Base-by-base conservation (phyloP, 257 asterid genomes). In the Striga asiatica region DNA sequence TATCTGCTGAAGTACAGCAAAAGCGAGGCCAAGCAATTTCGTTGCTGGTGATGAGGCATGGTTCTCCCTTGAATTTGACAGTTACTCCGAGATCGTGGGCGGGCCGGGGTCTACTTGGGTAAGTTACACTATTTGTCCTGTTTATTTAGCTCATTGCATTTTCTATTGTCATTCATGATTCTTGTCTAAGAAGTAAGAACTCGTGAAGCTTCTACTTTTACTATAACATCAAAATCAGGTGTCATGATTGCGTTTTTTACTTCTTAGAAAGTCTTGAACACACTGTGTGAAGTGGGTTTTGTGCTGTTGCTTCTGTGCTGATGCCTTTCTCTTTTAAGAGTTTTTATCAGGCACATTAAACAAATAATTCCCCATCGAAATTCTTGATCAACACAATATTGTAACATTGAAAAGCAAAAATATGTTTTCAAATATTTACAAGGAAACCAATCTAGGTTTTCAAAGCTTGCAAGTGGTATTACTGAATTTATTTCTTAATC, bases 101-200 rank as follows among this genome's bases (percentile, higher is more conserved):
- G n/a, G 99, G 99, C 18, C 93, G 85, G 10, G 91, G 97, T 60
- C 65, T 88, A 20, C 67, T 92, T 62, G 99, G 97, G 95, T 92
- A 78, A 21, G 72, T 23, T 39, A 20, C 38, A 22, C 6, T 16
- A 32, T 45, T 34, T 51, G 12, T 34, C 35, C 21, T 67, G 28
- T 34, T 55, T n/a, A n/a, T n/a, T n/a, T n/a, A n/a, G 60, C 23
- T 58, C 43, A 45, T 28, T 54, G n/a, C 18, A 16, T 24, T 1
- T 13, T 23, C 10, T 63, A 17, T 11, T 41, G 59, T 57, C 23
- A 19, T 54, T 13, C 13, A 11, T 21, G 17, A 9, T 24, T 27
- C 4, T 37, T 45, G 3, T 54, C 38, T n/a, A n/a, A n/a, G n/a
- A n/a, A n/a, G n/a, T n/a, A 51, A 25, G 34, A 45, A 11, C 46